Evolutionary conservation across 495 filamentous ascomycete genomes (phyloP), one percentile per base, ranked within the genome.

Genomic region (Aspergillus indologenus): DNA sequence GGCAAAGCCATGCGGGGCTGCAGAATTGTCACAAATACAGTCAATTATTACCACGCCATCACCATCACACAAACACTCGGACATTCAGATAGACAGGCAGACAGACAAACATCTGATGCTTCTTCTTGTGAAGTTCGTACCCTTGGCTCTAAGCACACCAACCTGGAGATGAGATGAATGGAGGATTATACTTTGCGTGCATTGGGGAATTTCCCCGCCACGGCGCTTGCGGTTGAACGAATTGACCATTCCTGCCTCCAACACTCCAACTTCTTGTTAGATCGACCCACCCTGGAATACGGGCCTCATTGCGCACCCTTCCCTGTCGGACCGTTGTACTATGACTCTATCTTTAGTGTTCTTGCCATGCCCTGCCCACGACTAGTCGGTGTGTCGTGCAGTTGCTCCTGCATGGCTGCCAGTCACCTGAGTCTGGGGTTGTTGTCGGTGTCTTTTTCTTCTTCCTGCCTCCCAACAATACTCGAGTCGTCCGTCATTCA

Each of bases 171-270:
- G n/a, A n/a, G n/a, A n/a, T n/a, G n/a, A n/a, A n/a, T n/a, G n/a
- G n/a, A n/a, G n/a, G 26, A 29, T 29, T 29, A 40, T 40, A 40
- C 34, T 40, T 14, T 40, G 7, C 2, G 34, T 40, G 7, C 34
- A 2, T 7, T 40, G 34, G 34, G 34, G 12, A 56, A 44, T 23
- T 53, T 47, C 64, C 61, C 64, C 64, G 58, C 64, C 64, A 59
- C 64, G 60, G 64, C 64, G 64, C 64, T 66, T 63, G 53, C 59
- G 46, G 51, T 56, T 55, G 22, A 54, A 47, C 49, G 22, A 43
- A 45, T 22, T 42, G 45, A 58, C 56, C 54, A 59, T 53, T 43
- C 43, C 56, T 26, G 54, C 45, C 31, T 12, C 45, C 47, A 22
- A 19, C 26, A n/a, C n/a, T n/a, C n/a, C n/a, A n/a, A n/a, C 42